Conservation (phyloP, 345 rosid genomes). For the Gossypioides kirkii region DNA sequence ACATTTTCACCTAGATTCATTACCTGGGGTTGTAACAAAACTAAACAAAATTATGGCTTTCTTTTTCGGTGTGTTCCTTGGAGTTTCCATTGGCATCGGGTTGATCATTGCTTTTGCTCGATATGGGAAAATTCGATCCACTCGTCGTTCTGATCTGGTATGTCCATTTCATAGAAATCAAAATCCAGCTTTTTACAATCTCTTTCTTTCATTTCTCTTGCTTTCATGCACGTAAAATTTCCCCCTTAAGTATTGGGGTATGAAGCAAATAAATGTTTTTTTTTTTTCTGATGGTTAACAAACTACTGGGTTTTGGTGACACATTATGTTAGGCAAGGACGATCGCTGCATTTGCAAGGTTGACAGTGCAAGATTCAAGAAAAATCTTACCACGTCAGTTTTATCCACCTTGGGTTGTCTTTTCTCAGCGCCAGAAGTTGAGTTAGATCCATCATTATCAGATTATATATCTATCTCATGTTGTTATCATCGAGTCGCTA, state of each 20-base stretch:
- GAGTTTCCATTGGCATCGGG: constrained; percentile 49
- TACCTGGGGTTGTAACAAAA: neutral
- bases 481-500: neutral
- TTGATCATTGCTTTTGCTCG: constrained; percentile 56
- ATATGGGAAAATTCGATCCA: constrained; percentile 52
- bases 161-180: neutral
- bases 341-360: constrained; percentile 78
- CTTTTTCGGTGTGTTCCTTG: constrained; percentile 44
- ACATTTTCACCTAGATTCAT: neutral
- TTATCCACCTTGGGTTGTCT: constrained; percentile 86
- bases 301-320: neutral
- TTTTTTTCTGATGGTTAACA: neutral
- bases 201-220: neutral
- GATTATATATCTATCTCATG: neutral
- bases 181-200: neutral
- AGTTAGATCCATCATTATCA: constrained; percentile 18
- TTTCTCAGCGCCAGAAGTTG: constrained; percentile 72
- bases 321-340: constrained; percentile 44
- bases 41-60: constrained; percentile 33
- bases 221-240: neutral
- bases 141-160: constrained; percentile 52
- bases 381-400: constrained; percentile 58
- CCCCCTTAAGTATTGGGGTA: neutral
- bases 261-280: neutral
- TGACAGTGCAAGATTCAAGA: constrained; percentile 84